Base-by-base conservation (phyloP, 2,329 filamentous ascomycete genomes). In the Fusarium duplospermum region DNA sequence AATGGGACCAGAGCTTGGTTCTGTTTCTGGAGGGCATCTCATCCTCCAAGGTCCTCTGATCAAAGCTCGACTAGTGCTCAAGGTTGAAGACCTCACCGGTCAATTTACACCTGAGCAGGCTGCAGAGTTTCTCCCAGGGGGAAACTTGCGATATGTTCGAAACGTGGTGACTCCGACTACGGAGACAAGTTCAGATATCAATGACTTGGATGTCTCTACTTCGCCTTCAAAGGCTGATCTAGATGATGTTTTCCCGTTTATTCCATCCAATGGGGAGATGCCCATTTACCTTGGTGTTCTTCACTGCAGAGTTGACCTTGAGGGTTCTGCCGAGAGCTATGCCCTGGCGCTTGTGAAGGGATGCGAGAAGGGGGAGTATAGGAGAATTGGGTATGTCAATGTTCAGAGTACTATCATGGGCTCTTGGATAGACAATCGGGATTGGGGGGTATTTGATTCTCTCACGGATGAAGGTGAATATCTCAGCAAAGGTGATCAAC, bases 81-180 rank as follows among this genome's bases (percentile, higher is more conserved):
- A 59, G 11, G 56, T 65, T 38, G 47, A 69, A 56, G 71, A 73
- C 16, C 64, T 74, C 14, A 61, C 71, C 1, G 61, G 31, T 24
- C 64, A 38, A 4, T 66, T 73, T 18, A 73, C 71, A 6, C 47
- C 52, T 29, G 52, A 71, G 16, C 71, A 74, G 35, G 71, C 71
- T 50, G 65, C 65, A 40, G 67, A 73, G 50, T 73, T 74, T 52
- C 57, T 73, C 14, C 68, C 71, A 58, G 71, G 71, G 3, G 71
- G 71, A 1, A 71, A 36, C 16, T 33, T 73, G 24, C 64, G 71
- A 24, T 74, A 65, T 52, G 61, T 72, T 10, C 22, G 29, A 16
- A 74, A 69, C n/a, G 33, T 22, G 16, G 31, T 73, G 16, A 31
- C 64, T 2, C 7, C 67, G 3, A 57, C 56, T 36, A 40, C 40